Conservation (phyloP, 2,329 filamentous ascomycete species). For the Trichoderma koningiopsis region DNA sequence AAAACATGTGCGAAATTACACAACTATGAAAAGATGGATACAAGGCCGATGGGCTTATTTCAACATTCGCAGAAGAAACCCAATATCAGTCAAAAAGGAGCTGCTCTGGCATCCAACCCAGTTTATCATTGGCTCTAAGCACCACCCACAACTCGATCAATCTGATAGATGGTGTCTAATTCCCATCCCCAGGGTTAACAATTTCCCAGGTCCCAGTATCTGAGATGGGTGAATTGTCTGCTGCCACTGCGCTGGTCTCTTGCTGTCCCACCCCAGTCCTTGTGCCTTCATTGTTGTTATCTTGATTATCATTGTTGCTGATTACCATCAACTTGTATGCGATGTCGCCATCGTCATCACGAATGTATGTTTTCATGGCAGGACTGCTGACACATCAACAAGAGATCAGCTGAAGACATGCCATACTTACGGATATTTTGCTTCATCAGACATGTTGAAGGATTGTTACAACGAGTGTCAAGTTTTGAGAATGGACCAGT, state of each 20-base stretch:
- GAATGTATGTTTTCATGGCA: background rate
- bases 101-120: background rate
- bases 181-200: background rate
- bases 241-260: background rate
- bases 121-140: background rate
- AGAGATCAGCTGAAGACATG: background rate
- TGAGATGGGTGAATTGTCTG: conserved; percentile 3
- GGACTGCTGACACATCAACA: conserved; percentile 9
- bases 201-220: background rate
- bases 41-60: background rate
- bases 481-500: background rate
- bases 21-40: background rate
- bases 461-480: background rate
- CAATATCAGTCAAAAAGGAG: no score
- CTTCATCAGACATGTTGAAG: conserved; percentile 2
- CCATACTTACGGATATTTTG: conserved; percentile 3
- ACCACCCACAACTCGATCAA: background rate
- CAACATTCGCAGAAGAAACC: background rate
- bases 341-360: background rate
- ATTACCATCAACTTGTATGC: background rate
- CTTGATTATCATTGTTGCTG: background rate
- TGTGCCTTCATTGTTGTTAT: background rate
- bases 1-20: background rate
- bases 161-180: background rate
- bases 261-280: background rate